Base-by-base conservation (phyloP, 83 land plant genomes). In the Diphasiastrum complanatum region DNA sequence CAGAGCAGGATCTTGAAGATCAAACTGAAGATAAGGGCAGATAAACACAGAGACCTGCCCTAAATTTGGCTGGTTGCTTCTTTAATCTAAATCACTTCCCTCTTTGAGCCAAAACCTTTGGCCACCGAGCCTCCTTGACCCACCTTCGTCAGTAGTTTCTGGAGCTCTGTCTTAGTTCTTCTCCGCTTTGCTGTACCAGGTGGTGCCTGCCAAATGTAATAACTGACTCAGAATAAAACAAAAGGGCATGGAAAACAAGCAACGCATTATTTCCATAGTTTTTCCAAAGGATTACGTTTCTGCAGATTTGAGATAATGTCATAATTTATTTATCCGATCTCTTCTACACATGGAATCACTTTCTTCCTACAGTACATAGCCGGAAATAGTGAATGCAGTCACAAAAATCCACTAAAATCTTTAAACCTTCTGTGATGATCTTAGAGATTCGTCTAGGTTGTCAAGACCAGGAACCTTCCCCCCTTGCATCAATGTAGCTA, bases 401-500 rank as follows among this genome's bases (percentile, higher is more conserved):
- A 38, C 14, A 14, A 14, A 38, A 38, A 14, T 8, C 43, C 14
- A 14, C 14, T 38, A 38, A 38, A 8, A 38, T 14, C 14, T 38
- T 38, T 14, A 38, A 14, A 8, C 14, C 43, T 38, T 38, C 14
- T 8, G 43, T 3, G 58, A 18, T 30, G 16, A 14, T 25, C 29
- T 54, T 6, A 6, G 75, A 4, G 85, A 51, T 22, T 95, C 89
- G 51, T 95, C 86, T 5, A 89, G 73, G 68, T 83, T 75, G 65
- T 71, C 95, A 46, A 89, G 74, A 31, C 89, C 81, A 30, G 96
- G 99, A 38, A 87, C 74, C 4, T 91, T 77, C 26, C 97, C 97
- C 19, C 96, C 99, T 81, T 86, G 81, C 99, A 95, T 95, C 40
- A 63, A 74, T 28, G 87, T 81, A 73, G 95, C 68, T 36, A 95